Conservation (phyloP, 257 asterid genomes). For the Leonotis leonurus region DNA sequence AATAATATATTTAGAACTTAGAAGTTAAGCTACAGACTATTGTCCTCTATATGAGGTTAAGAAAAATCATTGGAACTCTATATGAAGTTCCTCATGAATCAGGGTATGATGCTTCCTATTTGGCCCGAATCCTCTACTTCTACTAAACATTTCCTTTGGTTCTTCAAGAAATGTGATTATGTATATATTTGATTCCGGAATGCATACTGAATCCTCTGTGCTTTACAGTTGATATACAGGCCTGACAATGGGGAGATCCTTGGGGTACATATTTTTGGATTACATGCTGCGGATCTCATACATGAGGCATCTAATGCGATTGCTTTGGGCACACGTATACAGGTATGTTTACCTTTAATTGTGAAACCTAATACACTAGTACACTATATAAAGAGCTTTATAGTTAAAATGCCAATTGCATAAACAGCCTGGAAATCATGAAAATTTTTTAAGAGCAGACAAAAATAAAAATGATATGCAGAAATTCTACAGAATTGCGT, state of each 20-base stretch:
- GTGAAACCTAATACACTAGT: not conserved
- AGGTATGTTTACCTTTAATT: constrained; percentile 44
- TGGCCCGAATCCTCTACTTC: not conserved
- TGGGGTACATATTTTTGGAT: constrained; percentile 87
- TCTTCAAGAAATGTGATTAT: not conserved
- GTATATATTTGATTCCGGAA: not conserved
- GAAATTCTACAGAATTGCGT: not conserved
- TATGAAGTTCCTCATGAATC: not conserved
- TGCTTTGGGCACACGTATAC: constrained; percentile 79
- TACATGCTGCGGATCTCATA: constrained; percentile 95
- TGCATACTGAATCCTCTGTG: constrained; percentile 20
- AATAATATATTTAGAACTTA: not conserved
- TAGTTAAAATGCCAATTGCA: not conserved
- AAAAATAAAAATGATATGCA: not conserved
- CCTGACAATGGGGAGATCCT: constrained; percentile 92
- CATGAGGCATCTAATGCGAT: constrained; percentile 93
- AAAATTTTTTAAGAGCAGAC: not conserved
- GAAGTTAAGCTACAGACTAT: not conserved
- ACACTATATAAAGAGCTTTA: constrained; percentile 1
- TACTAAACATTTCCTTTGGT: not conserved
- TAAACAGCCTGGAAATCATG: constrained; percentile 1
- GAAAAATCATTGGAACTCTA: not conserved
- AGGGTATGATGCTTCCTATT: not conserved
- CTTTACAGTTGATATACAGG: constrained; percentile 77
- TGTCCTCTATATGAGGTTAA: not conserved